phyloP scores from a whole-genome alignment of 176 grass and related monocot genomes.

The Areca catechu region DNA sequence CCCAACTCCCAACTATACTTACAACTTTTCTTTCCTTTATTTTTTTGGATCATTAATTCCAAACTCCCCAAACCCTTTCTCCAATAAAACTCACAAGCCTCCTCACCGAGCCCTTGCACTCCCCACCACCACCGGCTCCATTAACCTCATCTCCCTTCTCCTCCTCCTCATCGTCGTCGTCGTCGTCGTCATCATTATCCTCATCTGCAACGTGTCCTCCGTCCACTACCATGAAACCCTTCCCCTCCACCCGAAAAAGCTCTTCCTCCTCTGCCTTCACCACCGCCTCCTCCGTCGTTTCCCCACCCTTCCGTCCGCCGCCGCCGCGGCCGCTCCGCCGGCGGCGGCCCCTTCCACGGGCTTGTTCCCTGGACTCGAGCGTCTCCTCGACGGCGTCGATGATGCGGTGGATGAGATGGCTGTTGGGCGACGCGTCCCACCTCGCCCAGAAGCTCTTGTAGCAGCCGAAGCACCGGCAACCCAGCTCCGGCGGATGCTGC shows the following conservation, averaged over 20 bases:
- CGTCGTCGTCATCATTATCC: constrained; percentile 10
- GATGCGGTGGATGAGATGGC: constrained; percentile 83
- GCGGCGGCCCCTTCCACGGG: background rate
- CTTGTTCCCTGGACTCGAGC: background rate
- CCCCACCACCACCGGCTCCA: background rate
- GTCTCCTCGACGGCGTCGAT: constrained; percentile 82
- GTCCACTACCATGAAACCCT: background rate
- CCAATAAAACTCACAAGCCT: constrained; percentile 75
- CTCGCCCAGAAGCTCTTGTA: constrained; percentile 98
- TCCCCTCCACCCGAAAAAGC: background rate
- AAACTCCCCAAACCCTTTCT: constrained; percentile 60
- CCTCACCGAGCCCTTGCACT: constrained; percentile 46
- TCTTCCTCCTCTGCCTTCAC: constrained; percentile 3
- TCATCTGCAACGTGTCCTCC: background rate
- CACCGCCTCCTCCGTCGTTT: constrained; percentile 13
- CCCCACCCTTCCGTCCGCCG: constrained; percentile 2
- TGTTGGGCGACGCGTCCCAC: constrained; percentile 89
- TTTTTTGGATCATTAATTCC: constrained; percentile 23
- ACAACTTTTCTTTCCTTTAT: background rate
- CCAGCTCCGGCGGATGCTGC: constrained; percentile 59
- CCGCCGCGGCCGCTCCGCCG: background rate
- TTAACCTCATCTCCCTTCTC: constrained; percentile 12
- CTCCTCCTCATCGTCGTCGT: constrained; percentile 12
- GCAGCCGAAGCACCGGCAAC: constrained; percentile 89
- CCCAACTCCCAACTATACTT: background rate